These are phyloP conservation scores for Saprolegnia diclina DNA, from an alignment of 352 stramenopile genomes.

Conservation along the genomic window DNA sequence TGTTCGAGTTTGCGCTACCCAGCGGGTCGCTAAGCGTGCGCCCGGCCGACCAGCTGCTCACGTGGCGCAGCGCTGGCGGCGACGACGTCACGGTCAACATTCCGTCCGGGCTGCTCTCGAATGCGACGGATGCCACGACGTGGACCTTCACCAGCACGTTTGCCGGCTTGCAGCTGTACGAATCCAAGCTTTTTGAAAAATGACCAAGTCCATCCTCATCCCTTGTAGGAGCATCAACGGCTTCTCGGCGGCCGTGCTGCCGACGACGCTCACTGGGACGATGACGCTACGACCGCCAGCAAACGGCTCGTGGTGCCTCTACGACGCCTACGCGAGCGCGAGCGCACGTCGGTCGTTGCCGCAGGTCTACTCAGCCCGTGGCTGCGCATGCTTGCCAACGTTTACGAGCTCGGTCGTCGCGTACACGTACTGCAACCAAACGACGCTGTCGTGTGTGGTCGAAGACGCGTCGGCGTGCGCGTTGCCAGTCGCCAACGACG, in stretches of 20 bases:
- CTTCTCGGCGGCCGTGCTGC: not conserved
- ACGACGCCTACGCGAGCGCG: not conserved
- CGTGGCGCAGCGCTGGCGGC: too few relatives aligned
- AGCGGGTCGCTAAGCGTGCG: not conserved
- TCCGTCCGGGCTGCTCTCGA: too few relatives aligned
- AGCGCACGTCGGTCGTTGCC: not conserved
- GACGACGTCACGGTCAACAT: too few relatives aligned
- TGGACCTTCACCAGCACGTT: too few relatives aligned
- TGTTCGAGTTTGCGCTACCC: too few relatives aligned
- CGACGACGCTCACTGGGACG: not conserved
- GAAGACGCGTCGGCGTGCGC: not conserved
- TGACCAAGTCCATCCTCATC: too few relatives aligned
- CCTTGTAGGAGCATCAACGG: not conserved
- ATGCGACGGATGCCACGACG: too few relatives aligned
- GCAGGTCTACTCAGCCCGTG: not conserved
- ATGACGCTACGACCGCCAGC: not conserved
- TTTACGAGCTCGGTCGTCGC: not conserved
- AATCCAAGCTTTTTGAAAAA: too few relatives aligned
- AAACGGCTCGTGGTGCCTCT: not conserved
- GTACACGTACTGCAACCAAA: slow-evolving; percentile 15
- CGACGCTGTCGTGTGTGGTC: not conserved
- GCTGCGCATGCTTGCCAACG: not conserved
- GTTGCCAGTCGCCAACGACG: not conserved
- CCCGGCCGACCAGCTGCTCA: too few relatives aligned
- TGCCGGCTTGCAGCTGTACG: too few relatives aligned